phyloP scores from a whole-genome alignment of 371 early-diverging fungal species.

The Funneliformis caledonium region DNA sequence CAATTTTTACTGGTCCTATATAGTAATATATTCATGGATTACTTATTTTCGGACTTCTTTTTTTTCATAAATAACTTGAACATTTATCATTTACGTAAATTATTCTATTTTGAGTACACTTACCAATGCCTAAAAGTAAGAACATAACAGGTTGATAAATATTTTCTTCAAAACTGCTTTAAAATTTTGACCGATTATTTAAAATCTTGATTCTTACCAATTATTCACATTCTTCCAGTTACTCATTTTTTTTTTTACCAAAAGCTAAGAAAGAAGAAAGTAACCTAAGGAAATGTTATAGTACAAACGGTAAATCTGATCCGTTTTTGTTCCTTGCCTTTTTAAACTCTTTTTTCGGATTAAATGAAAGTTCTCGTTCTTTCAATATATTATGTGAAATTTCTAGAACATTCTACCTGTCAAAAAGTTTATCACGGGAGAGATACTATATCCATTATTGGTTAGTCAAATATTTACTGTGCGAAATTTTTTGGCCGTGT shows the following conservation, averaged over 20 bases:
- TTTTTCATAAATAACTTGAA: background rate
- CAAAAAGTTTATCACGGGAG: no score
- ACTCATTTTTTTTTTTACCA: slow-evolving; percentile 1
- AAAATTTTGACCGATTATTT: background rate
- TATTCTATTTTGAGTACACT: background rate
- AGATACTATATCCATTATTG: no score
- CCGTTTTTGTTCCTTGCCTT: no score
- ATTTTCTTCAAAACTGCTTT: background rate
- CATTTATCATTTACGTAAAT: background rate
- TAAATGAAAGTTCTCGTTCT: no score
- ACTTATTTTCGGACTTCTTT: background rate
- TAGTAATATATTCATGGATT: background rate
- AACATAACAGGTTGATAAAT: background rate
- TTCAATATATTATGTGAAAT: no score
- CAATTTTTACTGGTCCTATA: slow-evolving; percentile 94
- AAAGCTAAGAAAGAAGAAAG: no score
- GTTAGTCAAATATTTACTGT: no score
- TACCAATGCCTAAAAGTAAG: slow-evolving; percentile 46
- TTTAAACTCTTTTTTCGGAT: no score
- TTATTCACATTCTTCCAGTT: slow-evolving; percentile 87
- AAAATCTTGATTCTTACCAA: slow-evolving; percentile 55
- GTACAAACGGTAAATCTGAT: no score
- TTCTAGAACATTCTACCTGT: no score
- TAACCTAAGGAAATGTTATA: no score
- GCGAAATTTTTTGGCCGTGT: no score